phyloP scores from a whole-genome alignment of 768 basidiomycete species.

The Naganishia randhawae region DNA sequence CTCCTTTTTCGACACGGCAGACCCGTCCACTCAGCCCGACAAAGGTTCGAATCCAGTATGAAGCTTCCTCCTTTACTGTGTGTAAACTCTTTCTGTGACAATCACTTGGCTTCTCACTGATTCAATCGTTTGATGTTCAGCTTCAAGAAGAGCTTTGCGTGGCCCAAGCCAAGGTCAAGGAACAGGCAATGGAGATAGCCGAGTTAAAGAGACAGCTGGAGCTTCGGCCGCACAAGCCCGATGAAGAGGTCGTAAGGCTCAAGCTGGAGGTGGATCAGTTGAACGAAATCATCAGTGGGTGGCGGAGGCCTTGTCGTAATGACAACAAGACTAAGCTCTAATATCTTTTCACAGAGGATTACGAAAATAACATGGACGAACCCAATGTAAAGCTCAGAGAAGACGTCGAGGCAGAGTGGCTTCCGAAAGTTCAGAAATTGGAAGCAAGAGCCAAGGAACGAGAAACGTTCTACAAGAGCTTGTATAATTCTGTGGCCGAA shows the following conservation, averaged over 20 bases:
- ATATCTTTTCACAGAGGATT: slow-evolving; percentile 39
- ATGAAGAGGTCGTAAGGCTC: slow-evolving; percentile 69
- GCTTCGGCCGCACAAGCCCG: slow-evolving; percentile 70
- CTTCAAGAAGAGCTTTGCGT: slow-evolving; percentile 83
- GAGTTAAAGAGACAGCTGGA: slow-evolving; percentile 74
- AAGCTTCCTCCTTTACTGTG: slow-evolving; percentile 31
- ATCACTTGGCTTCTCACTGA: slow-evolving; percentile 38
- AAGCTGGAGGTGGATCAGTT: slow-evolving; percentile 71
- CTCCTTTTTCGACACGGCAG: background rate
- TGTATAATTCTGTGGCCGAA: slow-evolving; percentile 26
- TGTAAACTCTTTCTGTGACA: background rate
- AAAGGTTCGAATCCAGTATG: slow-evolving; percentile 65
- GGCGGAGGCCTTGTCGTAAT: background rate
- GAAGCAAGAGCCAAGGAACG: slow-evolving; percentile 32
- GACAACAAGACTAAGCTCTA: background rate
- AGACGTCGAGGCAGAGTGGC: slow-evolving; percentile 48
- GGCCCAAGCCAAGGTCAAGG: slow-evolving; percentile 70
- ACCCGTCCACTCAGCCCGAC: slow-evolving; percentile 68
- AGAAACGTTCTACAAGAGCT: slow-evolving; percentile 31
- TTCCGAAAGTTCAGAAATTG: slow-evolving; percentile 38
- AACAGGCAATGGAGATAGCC: slow-evolving; percentile 76
- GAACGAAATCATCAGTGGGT: slow-evolving; percentile 55
- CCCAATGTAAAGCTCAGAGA: slow-evolving; percentile 46
- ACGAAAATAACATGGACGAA: slow-evolving; percentile 45
- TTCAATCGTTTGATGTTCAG: slow-evolving; percentile 51